Evolutionary conservation across 768 basidiomycete species (phyloP).

Genomic region (Lenzites betulinus): DNA sequence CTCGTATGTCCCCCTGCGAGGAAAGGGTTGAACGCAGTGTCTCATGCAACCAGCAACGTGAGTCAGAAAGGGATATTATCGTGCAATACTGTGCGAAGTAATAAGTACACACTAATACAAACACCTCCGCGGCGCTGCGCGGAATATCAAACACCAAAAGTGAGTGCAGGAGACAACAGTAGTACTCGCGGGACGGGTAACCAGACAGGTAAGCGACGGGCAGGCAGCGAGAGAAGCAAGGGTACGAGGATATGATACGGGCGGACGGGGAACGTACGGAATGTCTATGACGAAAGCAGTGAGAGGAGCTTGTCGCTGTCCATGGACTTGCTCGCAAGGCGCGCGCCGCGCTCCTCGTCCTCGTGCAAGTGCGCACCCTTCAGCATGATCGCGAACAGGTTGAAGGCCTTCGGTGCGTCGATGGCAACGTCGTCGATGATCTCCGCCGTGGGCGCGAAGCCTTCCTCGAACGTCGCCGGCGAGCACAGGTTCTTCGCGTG

Average conservation of each 20-base stretch:
- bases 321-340: conserved; percentile 46
- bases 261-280: not conserved
- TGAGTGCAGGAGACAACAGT: conserved; percentile 18
- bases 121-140: conserved; percentile 20
- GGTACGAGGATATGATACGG: conserved; percentile 16
- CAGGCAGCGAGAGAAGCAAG: not conserved
- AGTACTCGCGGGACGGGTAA: conserved; percentile 12
- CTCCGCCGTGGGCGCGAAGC: conserved; percentile 69
- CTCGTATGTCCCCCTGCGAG: no score
- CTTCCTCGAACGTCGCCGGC: conserved; percentile 67
- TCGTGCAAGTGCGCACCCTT: conserved; percentile 62
- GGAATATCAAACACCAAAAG: conserved; percentile 26
- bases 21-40: no score
- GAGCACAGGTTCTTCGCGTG: conserved; percentile 62
- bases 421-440: conserved; percentile 87
- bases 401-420: conserved; percentile 87
- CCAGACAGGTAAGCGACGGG: conserved; percentile 4
- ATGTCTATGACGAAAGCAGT: conserved; percentile 53
- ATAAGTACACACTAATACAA: conserved; percentile 28
- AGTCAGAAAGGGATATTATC: conserved; percentile 22
- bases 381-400: conserved; percentile 73
- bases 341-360: conserved; percentile 58
- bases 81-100: conserved; percentile 26
- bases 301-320: conserved; percentile 58
- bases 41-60: not conserved